Conservation (phyloP, 2,329 filamentous ascomycete species). For the Ustilaginoidea virens region DNA sequence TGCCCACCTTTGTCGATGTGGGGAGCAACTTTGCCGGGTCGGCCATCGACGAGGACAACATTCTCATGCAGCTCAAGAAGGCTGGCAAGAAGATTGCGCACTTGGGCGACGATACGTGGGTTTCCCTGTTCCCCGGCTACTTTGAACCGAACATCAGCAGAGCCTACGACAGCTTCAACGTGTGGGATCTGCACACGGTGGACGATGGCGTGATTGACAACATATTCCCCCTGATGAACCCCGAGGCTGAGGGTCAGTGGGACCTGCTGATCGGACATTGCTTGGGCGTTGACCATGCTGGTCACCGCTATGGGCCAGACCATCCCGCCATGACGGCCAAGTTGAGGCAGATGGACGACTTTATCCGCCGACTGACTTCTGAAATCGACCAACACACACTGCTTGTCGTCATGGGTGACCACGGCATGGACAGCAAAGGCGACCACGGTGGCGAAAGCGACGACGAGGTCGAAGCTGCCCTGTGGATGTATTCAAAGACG, state of each 20-base stretch:
- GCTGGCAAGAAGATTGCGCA: constrained; percentile 67
- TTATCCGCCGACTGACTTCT: constrained; percentile 57
- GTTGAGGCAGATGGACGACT: constrained; percentile 75
- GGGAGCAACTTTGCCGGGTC: constrained; percentile 93
- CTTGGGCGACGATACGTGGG: constrained; percentile 96
- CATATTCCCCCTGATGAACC: constrained; percentile 65
- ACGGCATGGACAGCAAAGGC: constrained; percentile 94
- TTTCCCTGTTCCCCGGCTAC: constrained; percentile 80
- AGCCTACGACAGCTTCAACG: constrained; percentile 94
- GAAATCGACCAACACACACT: constrained; percentile 72
- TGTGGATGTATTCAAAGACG: constrained; percentile 97
- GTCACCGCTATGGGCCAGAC: constrained; percentile 87
- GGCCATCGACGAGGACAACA: constrained; percentile 84
- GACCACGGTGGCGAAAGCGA: constrained; percentile 98
- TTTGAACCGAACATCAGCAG: constrained; percentile 77
- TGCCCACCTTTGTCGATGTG: constrained; percentile 87
- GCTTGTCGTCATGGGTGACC: constrained; percentile 94
- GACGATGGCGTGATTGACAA: constrained; percentile 91
- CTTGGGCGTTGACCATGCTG: constrained; percentile 90
- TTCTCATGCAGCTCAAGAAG: constrained; percentile 50
- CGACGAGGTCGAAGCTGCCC: constrained; percentile 81
- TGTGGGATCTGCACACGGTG: constrained; percentile 93
- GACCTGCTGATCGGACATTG: constrained; percentile 92
- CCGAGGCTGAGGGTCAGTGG: constrained; percentile 55
- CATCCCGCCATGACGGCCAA: constrained; percentile 87